These are phyloP conservation scores for Hymenoscyphus infarciens DNA, from an alignment of 2,329 filamentous ascomycete genomes.

Conservation along the genomic window DNA sequence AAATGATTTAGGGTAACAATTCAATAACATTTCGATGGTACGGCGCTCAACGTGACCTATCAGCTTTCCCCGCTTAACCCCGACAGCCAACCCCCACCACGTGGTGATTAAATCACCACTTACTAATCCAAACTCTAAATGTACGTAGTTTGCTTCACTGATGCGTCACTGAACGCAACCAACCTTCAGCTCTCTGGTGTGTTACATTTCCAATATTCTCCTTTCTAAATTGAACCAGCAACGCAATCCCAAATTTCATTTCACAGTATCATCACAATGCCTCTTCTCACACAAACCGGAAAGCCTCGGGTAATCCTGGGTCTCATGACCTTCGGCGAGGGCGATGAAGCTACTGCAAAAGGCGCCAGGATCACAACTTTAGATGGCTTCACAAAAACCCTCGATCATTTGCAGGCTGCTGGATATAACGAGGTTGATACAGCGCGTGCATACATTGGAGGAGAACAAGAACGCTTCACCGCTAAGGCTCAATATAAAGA, in stretches of 20 bases:
- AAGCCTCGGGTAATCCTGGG: conserved; percentile 64
- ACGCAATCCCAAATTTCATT: background rate
- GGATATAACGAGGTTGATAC: conserved; percentile 87
- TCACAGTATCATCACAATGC: conserved; percentile 25
- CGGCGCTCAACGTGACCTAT: background rate
- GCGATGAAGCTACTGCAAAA: conserved; percentile 44
- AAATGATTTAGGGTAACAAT: no score
- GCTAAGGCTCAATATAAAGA: conserved; percentile 73
- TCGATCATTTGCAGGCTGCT: conserved; percentile 72
- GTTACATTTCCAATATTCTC: no score
- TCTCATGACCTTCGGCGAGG: conserved; percentile 79
- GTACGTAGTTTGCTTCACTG: background rate
- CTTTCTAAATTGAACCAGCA: background rate
- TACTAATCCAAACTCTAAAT: background rate
- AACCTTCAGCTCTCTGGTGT: background rate
- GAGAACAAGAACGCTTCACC: conserved; percentile 76
- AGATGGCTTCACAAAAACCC: conserved; percentile 64
- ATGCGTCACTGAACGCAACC: background rate
- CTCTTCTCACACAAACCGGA: conserved; percentile 21
- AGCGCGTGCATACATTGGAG: conserved; percentile 68
- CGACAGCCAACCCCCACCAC: conserved; percentile 1
- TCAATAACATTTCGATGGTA: no score
- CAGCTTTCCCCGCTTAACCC: background rate
- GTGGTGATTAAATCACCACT: background rate
- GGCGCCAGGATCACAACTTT: conserved; percentile 70